Base-by-base conservation (phyloP, 352 stramenopile species). In the Pythium utonaiense region DNA sequence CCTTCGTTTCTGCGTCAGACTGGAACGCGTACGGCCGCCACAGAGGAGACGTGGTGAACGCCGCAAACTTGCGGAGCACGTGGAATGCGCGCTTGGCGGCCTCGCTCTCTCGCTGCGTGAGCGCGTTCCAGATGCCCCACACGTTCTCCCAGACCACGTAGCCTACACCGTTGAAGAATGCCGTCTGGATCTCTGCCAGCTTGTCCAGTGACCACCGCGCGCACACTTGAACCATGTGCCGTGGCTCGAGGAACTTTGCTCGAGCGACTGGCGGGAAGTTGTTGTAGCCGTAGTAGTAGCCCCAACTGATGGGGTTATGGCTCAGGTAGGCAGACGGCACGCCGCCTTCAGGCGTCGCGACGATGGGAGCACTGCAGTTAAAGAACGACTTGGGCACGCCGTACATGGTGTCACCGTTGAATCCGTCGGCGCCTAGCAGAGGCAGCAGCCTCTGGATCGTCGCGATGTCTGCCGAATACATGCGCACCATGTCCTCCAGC, bases 341-440 rank as follows among this genome's bases (percentile, higher is more conserved):
- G 2, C 84, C 83, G 19, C 86, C 80, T 50, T 93, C 83, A 0
- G 83, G 83, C 1, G 73, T 65, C 27, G 80, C 85, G 1, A 89
- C 62, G 6, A 88, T 54, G 19, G 77, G 80, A 1, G 67, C 57
- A 9, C 60, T 80, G 64, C 80, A 93, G 73, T 93, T 90, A 70
- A 74, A 93, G 57, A 94, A 96, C 14, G 82, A 71, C 50, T 74
- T 80, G 1, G 83, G 84, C 0, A 96, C 81, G 22, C 84, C 87
- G 58, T 89, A 93, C 81, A 96, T 93, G 16, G 87, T 96, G 71
- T 96, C 87, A 9, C 84, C 87, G 56, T 96, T 96, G 57, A 96
- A 89, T 19, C 78, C 87, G 47, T 96, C 87, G 19, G 75, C 80
- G 19, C 74, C 62, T 6, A 83, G 55, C 40, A 71, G 65, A 0